Evolutionary conservation across 768 basidiomycete genomes (phyloP).

Genomic region (Chiua virens): DNA sequence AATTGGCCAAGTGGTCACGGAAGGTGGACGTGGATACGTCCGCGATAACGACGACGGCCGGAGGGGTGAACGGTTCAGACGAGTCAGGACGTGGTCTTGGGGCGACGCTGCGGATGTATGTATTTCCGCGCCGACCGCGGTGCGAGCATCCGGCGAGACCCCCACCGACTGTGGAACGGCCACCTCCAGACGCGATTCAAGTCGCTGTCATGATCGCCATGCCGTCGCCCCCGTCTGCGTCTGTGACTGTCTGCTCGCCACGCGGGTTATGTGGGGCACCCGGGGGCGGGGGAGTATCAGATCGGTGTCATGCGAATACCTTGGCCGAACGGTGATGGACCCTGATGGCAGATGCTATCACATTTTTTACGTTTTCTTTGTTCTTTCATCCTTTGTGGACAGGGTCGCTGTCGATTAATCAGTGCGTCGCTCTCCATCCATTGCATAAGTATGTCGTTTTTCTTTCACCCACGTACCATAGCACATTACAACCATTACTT

Average conservation of each 20-base stretch:
- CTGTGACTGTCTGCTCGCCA: background rate
- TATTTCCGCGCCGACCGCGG: slow-evolving; percentile 4
- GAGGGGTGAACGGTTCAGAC: background rate
- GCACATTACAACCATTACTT: background rate
- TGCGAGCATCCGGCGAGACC: slow-evolving; percentile 7
- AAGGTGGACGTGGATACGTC: background rate
- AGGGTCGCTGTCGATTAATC: background rate
- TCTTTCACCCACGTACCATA: background rate
- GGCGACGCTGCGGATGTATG: slow-evolving; percentile 5
- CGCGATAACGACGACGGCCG: background rate
- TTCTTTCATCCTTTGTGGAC: background rate
- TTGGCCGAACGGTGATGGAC: slow-evolving; percentile 26
- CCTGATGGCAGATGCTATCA: background rate
- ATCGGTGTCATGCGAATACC: slow-evolving; percentile 44
- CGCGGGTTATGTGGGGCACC: slow-evolving; percentile 6
- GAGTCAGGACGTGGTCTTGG: background rate
- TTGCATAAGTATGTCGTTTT: too few species aligned
- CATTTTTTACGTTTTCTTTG: background rate
- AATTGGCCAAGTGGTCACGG: background rate
- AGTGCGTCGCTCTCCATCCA: background rate
- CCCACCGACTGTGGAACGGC: slow-evolving; percentile 4
- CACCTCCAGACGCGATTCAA: slow-evolving; percentile 30
- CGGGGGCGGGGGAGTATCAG: slow-evolving; percentile 37
- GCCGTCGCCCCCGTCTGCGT: slow-evolving; percentile 32
- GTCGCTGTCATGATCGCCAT: slow-evolving; percentile 49